These are phyloP conservation scores for Dendrostoma leiphaemia DNA, from an alignment of 2,329 filamentous ascomycete species.

Conservation along the genomic window DNA sequence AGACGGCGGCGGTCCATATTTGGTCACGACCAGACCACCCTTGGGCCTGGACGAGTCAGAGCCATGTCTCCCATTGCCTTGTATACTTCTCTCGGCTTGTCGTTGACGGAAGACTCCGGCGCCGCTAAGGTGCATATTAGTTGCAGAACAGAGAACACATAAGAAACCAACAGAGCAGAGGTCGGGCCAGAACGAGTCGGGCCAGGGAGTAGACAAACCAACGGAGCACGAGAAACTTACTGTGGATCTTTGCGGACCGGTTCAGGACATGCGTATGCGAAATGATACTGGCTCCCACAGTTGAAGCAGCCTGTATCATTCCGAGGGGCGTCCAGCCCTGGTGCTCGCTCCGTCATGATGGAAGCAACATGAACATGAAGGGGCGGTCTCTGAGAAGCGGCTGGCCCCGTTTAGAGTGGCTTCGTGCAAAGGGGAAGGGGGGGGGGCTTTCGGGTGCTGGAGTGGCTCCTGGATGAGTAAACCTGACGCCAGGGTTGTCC, in stretches of 20 bases:
- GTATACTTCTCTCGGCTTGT: constrained; percentile 19
- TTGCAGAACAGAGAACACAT: constrained; percentile 5
- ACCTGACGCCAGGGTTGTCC: background rate
- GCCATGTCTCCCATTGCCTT: constrained; percentile 4
- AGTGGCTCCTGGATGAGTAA: background rate
- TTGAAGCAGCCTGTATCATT: constrained; percentile 49
- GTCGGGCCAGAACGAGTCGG: too few relatives aligned
- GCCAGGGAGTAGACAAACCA: too few relatives aligned
- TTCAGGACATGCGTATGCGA: constrained; percentile 52
- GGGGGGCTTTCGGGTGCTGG: too few relatives aligned
- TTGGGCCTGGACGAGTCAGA: constrained; percentile 37
- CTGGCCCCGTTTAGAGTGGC: background rate
- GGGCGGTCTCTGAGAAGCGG: background rate
- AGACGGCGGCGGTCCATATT: constrained; percentile 31
- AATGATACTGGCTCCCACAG: constrained; percentile 50
- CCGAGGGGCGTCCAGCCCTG: constrained; percentile 26
- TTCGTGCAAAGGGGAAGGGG: too few relatives aligned
- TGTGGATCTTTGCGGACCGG: constrained; percentile 45
- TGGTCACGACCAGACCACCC: constrained; percentile 34
- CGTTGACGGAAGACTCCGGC: constrained; percentile 24
- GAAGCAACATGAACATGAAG: constrained; percentile 17
- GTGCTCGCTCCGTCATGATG: constrained; percentile 25
- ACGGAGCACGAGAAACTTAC: too few relatives aligned
- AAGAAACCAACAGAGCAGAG: background rate
- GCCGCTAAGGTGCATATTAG: constrained; percentile 21